Percentiles rank a stretch among this genome's conserved stretches.
Conservation (phyloP, 768 basidiomycete species). For the Pleurotus giganteus region DNA sequence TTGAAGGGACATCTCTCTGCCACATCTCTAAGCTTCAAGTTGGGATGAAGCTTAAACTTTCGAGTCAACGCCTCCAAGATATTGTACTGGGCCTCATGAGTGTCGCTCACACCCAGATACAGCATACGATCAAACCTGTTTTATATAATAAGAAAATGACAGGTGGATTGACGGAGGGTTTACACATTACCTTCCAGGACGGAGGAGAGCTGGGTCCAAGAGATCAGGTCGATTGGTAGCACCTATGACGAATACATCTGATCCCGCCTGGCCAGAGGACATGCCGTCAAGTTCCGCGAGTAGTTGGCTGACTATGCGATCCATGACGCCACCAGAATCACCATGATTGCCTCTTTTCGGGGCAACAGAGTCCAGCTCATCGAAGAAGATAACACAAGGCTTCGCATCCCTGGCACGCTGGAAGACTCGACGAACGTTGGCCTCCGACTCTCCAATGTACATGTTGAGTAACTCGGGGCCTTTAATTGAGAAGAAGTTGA, state of each 20-base stretch:
- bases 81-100: constrained; percentile 78
- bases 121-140: constrained; percentile 93
- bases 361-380: constrained; percentile 92
- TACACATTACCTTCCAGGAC: constrained; percentile 71
- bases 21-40: constrained; percentile 58
- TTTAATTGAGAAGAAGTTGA: constrained; percentile 97
- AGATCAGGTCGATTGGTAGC: constrained; percentile 95
- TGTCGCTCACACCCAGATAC: constrained; percentile 90
- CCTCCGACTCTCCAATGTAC: constrained; percentile 98
- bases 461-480: constrained; percentile 95
- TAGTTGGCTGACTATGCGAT: constrained; percentile 93
- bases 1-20: constrained; percentile 85
- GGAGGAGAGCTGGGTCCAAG: constrained; percentile 82
- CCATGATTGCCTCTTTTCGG: constrained; percentile 94
- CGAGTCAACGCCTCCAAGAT: constrained; percentile 89
- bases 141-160: constrained; percentile 4
- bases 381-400: constrained; percentile 96
- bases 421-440: constrained; percentile 92
- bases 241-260: constrained; percentile 90
- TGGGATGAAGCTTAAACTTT: constrained; percentile 81
- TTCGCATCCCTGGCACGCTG: constrained; percentile 88
- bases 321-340: constrained; percentile 97
- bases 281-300: constrained; percentile 94
- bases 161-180: not conserved
- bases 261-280: constrained; percentile 54